Evolutionary conservation across 306 rosid genomes (phyloP), one percentile per base, ranked within the genome.

Genomic region (Chamaecrista fasciculata): DNA sequence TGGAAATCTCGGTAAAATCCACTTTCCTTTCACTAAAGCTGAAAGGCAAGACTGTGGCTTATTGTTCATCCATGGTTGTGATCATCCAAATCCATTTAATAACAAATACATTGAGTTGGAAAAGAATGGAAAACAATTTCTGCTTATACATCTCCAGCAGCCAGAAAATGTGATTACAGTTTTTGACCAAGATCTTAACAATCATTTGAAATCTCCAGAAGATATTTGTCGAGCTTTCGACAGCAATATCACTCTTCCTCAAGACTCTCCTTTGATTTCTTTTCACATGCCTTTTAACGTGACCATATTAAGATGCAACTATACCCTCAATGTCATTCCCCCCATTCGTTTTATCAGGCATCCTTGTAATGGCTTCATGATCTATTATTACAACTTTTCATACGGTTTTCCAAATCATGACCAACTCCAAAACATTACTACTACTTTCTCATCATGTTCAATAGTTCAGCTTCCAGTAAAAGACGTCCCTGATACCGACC

Each of bases 21-120:
- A 21, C n/a, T 75, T 64, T 53, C 83, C 83, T 64, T 79, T 79
- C 70, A 70, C 83, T 37, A 74, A 48, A n/a, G 60, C 67, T 37
- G 74, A 79, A n/a, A 52, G 25, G 25, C 74, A 57, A 14, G 11
- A 74, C 24, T 79, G 80, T 19, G 83, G 83, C 19, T 9, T 64
- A 42, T 11, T 75, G 33, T 15, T 20, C 0, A 63, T 79, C 28
- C 34, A 64, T 4, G 19, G 34, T 20, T 79, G 80, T 65, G 64
- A 23, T 56, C 14, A 3, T 23, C 24, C 47, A 10, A 11, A 15
- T 24, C 18, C 37, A 11, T 2, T 1, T 1, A 8, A 20, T 1
- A 1, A 2, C 5, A 69, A 55, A 69, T 8, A 0, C 1, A 64
- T 79, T 18, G 74, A 75, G 29, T 69, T 79, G 33, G 47, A 48